Evolutionary conservation across 805 yeast species (phyloP).

Genomic region (Lipomyces japonicus): DNA sequence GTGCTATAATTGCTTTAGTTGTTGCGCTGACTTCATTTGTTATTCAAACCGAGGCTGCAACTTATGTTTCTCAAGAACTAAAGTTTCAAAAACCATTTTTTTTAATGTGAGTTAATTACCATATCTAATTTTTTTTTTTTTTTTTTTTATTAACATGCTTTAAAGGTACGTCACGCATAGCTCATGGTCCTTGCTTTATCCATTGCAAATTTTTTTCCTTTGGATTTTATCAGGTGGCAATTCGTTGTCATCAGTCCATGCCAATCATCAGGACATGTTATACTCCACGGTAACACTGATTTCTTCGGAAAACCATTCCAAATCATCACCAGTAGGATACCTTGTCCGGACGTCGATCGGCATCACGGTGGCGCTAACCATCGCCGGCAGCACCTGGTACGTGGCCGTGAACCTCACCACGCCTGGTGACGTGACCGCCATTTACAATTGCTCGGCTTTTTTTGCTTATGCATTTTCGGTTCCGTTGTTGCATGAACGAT

Average conservation of each 20-base stretch:
- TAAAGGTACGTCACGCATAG: conserved; percentile 62
- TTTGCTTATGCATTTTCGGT: conserved; percentile 83
- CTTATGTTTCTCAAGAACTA: conserved; percentile 55
- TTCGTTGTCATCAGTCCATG: conserved; percentile 25
- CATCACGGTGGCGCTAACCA: conserved; percentile 56
- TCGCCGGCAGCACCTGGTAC: conserved; percentile 84
- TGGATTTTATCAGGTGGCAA: conserved; percentile 39
- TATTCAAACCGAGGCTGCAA: conserved; percentile 73
- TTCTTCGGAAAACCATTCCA: conserved; percentile 18
- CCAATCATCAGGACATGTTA: conserved; percentile 24
- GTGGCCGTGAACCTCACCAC: conserved; percentile 76
- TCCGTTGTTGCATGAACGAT: conserved; percentile 62
- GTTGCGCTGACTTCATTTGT: conserved; percentile 61
- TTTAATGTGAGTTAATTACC: conserved; percentile 36
- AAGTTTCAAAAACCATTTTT: conserved; percentile 68
- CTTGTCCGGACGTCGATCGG: conserved; percentile 44
- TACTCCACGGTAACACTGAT: conserved; percentile 30
- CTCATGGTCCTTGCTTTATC: conserved; percentile 72
- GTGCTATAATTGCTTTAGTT: conserved; percentile 46
- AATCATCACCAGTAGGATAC: conserved; percentile 46
- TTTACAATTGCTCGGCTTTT: conserved; percentile 85
- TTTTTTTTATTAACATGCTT: conserved; percentile 27
- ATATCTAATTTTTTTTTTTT: not conserved
- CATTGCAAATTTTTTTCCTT: conserved; percentile 54
- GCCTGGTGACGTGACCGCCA: conserved; percentile 83